These are phyloP conservation scores for Aspergillus sclerotiicarbonarius DNA, from an alignment of 495 filamentous ascomycete species.

Conservation along the genomic window DNA sequence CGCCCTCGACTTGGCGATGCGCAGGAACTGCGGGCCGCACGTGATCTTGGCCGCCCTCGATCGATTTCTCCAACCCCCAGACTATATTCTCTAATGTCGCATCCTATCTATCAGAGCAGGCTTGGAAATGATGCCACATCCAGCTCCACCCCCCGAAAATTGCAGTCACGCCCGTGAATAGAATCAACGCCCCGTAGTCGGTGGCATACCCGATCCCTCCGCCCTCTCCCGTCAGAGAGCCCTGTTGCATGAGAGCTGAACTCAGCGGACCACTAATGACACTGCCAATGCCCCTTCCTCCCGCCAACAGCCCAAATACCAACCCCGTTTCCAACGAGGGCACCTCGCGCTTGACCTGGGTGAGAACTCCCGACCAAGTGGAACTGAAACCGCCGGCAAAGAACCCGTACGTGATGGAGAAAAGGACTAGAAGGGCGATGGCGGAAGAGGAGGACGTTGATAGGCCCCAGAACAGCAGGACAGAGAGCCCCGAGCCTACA, in stretches of 20 bases:
- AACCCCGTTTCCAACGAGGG: conserved; percentile 53
- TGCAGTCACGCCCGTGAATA: conserved; percentile 47
- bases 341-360: conserved; percentile 48
- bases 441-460: conserved; percentile 27
- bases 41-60: not conserved
- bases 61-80: not conserved
- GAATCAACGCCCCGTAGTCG: conserved; percentile 42
- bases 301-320: conserved; percentile 61
- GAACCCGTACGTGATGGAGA: conserved; percentile 66
- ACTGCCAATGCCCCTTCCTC: conserved; percentile 65
- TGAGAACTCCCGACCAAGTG: conserved; percentile 63
- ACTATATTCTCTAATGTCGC: not conserved
- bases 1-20: not conserved
- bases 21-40: not conserved
- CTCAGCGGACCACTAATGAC: conserved; percentile 61
- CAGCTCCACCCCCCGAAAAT: conserved; percentile 37
- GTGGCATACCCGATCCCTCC: conserved; percentile 33
- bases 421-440: conserved; percentile 59
- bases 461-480: conserved; percentile 69
- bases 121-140: conserved; percentile 27
- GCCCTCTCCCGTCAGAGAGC: conserved; percentile 21
- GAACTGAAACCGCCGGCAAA: conserved; percentile 63
- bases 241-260: conserved; percentile 47
- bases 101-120: not conserved
- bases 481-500: conserved; percentile 54